phyloP scores from a whole-genome alignment of 345 rosid species.

The Microcos paniculata region DNA sequence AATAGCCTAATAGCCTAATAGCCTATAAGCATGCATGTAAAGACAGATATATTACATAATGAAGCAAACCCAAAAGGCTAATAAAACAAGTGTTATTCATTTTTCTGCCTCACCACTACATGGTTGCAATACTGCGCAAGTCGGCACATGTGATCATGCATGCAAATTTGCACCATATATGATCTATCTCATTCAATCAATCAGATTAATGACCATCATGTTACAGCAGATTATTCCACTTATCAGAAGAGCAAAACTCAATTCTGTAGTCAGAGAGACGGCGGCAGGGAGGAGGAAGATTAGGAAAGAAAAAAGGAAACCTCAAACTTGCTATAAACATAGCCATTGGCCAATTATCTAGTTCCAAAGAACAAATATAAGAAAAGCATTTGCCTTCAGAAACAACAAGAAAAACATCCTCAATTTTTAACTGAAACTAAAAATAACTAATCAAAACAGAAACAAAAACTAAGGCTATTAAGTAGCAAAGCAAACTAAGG shows the following conservation, averaged over 20 bases:
- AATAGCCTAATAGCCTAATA: neutral
- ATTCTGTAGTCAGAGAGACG: neutral
- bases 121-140: neutral
- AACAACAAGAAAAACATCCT: neutral
- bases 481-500: neutral
- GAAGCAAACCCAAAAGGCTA: neutral
- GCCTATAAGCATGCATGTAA: neutral
- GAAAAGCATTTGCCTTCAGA: neutral
- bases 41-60: neutral
- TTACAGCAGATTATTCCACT: neutral
- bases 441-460: neutral
- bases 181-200: neutral
- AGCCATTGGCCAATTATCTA: neutral
- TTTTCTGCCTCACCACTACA: neutral
- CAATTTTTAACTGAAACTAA: neutral
- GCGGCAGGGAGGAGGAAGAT: neutral
- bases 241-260: neutral
- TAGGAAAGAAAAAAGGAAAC: neutral
- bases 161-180: neutral
- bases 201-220: neutral
- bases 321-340: neutral
- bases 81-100: neutral
- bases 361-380: neutral
- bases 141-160: neutral
- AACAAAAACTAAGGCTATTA: neutral